Evolutionary conservation across 345 rosid species (phyloP).

Genomic region (Adansonia digitata): DNA sequence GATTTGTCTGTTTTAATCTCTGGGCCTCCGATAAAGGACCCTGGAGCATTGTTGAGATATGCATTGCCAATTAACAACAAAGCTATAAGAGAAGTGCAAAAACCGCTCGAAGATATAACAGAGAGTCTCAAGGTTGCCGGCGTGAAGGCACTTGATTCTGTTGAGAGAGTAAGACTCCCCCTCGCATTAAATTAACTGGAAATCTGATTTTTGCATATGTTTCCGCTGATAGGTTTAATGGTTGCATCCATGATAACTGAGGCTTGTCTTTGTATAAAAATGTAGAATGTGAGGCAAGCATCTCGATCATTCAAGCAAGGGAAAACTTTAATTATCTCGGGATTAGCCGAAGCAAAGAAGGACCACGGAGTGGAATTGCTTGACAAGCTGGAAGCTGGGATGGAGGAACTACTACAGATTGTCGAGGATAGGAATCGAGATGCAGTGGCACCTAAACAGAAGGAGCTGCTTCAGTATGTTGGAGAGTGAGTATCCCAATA

Average conservation of each 20-base stretch:
- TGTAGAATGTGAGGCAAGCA: constrained; percentile 90
- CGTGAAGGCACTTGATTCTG: constrained; percentile 82
- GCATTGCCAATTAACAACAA: constrained; percentile 88
- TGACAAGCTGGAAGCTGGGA: constrained; percentile 70
- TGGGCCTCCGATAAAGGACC: constrained; percentile 97
- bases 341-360: constrained; percentile 85
- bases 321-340: constrained; percentile 60
- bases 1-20: constrained; percentile 84
- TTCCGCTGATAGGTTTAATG: neutral
- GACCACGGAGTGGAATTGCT: constrained; percentile 75
- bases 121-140: constrained; percentile 93
- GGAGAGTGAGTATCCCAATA: constrained; percentile 57
- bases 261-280: constrained; percentile 5
- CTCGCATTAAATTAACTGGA: neutral
- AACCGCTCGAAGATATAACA: constrained; percentile 92
- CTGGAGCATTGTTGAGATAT: constrained; percentile 71
- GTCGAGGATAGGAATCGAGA: constrained; percentile 89
- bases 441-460: constrained; percentile 84
- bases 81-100: constrained; percentile 92
- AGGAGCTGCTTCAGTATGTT: constrained; percentile 81
- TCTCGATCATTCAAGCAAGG: constrained; percentile 70
- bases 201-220: neutral
- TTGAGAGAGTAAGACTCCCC: constrained; percentile 62
- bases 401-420: constrained; percentile 81
- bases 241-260: constrained; percentile 4